Evolutionary conservation across 2,329 filamentous ascomycete species (phyloP).

Genomic region (Rutstroemia sp.): DNA sequence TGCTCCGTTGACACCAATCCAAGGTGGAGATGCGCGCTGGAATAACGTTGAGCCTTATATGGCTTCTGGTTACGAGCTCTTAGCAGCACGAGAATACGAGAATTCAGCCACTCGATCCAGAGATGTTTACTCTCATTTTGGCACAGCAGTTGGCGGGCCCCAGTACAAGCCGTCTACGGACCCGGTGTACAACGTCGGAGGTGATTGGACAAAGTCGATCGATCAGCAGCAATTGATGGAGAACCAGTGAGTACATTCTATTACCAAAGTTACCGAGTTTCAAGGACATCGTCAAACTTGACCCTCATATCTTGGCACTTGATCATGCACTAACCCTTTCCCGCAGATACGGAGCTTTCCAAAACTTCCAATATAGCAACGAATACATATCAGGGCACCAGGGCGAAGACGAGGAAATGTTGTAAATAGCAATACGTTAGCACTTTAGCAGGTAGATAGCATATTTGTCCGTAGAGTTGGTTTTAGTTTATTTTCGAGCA

Average conservation of each 20-base stretch:
- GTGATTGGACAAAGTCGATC: constrained; percentile 20
- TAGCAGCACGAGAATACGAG: constrained; percentile 58
- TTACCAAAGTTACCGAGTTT: too few relatives aligned
- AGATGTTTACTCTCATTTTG: constrained; percentile 39
- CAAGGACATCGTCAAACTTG: too few relatives aligned
- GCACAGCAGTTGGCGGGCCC: constrained; percentile 32
- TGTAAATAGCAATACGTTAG: constrained; percentile 25
- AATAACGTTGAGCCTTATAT: constrained; percentile 59
- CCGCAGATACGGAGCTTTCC: constrained; percentile 20
- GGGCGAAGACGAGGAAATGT: constrained; percentile 29
- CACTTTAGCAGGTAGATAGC: constrained; percentile 17
- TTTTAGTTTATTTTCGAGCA: constrained; percentile 1
- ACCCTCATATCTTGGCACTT: neutral
- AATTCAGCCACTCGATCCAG: constrained; percentile 36
- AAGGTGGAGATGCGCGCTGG: constrained; percentile 49
- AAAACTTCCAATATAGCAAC: constrained; percentile 18
- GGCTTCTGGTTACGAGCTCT: constrained; percentile 67
- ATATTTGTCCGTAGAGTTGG: constrained; percentile 14
- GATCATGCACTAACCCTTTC: neutral
- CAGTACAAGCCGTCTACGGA: constrained; percentile 54
- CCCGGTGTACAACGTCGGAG: constrained; percentile 50
- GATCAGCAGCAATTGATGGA: constrained; percentile 26
- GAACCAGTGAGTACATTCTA: constrained; percentile 19
- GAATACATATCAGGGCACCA: constrained; percentile 16
- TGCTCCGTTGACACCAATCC: constrained; percentile 38